phyloP scores from a whole-genome alignment of 2,329 filamentous ascomycete species.

The Penicillium sp. region DNA sequence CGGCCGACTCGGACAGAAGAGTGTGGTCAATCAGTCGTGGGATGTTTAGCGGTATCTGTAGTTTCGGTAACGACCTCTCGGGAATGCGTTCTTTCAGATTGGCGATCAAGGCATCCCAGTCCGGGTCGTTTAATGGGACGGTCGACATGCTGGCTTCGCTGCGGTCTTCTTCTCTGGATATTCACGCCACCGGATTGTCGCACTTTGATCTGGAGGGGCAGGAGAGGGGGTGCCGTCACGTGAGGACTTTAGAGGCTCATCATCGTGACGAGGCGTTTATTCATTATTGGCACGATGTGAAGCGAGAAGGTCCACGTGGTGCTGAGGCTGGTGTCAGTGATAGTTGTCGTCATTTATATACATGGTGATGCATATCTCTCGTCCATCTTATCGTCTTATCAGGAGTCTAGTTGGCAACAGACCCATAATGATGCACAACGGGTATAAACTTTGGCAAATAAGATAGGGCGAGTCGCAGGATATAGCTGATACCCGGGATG shows the following conservation, averaged over 20 bases:
- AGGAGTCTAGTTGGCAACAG: not conserved
- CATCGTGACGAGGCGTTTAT: conserved; percentile 13
- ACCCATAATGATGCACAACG: not conserved
- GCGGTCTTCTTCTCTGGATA: not conserved
- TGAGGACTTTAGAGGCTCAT: conserved; percentile 9
- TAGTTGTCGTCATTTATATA: not conserved
- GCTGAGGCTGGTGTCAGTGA: conserved; percentile 1
- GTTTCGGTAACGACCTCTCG: conserved; percentile 21
- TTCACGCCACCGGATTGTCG: not conserved
- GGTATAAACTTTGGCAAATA: not conserved
- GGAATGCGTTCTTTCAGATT: conserved; percentile 28
- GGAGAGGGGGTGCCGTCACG: conserved; percentile 18
- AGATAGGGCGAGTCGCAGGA: not conserved
- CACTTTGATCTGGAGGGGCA: not conserved
- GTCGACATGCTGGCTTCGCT: conserved; percentile 21
- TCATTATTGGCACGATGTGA: conserved; percentile 11
- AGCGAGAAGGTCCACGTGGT: conserved; percentile 6
- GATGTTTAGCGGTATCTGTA: conserved; percentile 28
- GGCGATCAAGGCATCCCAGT: conserved; percentile 35
- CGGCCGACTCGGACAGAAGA: conserved; percentile 44
- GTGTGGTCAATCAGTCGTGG: conserved; percentile 47
- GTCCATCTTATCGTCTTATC: not conserved
- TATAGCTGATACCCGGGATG: not conserved
- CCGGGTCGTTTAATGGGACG: conserved; percentile 32
- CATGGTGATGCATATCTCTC: not conserved